phyloP scores from a whole-genome alignment of 2,329 filamentous ascomycete species.

The Macrophomina pseudophaseolina region DNA sequence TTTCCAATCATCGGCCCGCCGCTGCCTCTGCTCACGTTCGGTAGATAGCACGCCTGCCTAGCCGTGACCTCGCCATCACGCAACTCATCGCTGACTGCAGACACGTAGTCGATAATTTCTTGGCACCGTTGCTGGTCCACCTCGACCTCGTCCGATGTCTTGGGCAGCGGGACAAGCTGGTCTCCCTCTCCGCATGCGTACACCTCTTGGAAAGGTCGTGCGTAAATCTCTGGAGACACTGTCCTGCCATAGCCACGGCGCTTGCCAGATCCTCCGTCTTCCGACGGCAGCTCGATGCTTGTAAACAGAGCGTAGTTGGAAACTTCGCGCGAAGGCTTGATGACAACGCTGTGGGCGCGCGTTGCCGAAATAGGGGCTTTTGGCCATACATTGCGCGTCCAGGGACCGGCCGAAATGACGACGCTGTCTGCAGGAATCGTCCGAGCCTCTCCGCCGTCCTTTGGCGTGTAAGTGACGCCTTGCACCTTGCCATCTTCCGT shows the following conservation, averaged over 20 bases:
- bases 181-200: slow-evolving; percentile 96
- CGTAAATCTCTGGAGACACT: slow-evolving; percentile 91
- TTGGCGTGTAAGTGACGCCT: slow-evolving; percentile 67
- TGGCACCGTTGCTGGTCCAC: slow-evolving; percentile 79
- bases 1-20: slow-evolving; percentile 79
- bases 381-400: slow-evolving; percentile 61
- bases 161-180: slow-evolving; percentile 72
- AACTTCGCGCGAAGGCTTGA: slow-evolving; percentile 63
- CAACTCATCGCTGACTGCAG: slow-evolving; percentile 59
- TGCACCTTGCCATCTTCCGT: slow-evolving; percentile 54
- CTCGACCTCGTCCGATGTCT: slow-evolving; percentile 74
- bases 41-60: slow-evolving; percentile 91
- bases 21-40: slow-evolving; percentile 67
- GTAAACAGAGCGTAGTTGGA: slow-evolving; percentile 84
- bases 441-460: slow-evolving; percentile 51
- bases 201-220: slow-evolving; percentile 83
- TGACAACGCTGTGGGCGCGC: slow-evolving; percentile 68
- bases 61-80: slow-evolving; percentile 63
- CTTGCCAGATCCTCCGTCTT: slow-evolving; percentile 36
- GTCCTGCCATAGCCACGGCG: slow-evolving; percentile 46
- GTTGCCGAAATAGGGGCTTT: slow-evolving; percentile 62
- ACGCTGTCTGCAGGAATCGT: slow-evolving; percentile 63
- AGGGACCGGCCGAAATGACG: slow-evolving; percentile 66
- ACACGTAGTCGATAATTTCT: slow-evolving; percentile 81
- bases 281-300: slow-evolving; percentile 74